These are phyloP conservation scores for Penicillium alfredii DNA, from an alignment of 495 filamentous ascomycete genomes.

Conservation along the genomic window DNA sequence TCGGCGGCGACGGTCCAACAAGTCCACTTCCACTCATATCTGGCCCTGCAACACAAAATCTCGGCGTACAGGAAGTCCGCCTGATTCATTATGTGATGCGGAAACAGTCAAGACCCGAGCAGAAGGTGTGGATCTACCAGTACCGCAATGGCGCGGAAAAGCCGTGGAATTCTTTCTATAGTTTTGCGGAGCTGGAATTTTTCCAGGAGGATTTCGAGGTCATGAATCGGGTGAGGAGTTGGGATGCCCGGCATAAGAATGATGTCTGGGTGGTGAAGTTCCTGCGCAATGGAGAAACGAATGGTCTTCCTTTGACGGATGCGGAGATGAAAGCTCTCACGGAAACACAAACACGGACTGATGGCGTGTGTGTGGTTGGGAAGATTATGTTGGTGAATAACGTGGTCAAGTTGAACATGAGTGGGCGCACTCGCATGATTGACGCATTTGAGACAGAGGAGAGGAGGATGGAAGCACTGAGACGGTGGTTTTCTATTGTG, in stretches of 20 bases:
- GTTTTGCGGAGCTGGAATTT: conserved; percentile 58
- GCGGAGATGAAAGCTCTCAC: conserved; percentile 5
- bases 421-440: conserved; percentile 49
- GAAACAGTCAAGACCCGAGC: conserved; percentile 32
- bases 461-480: conserved; percentile 34
- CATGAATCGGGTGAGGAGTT: conserved; percentile 55
- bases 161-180: conserved; percentile 53
- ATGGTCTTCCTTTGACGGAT: conserved; percentile 4
- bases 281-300: conserved; percentile 35
- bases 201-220: conserved; percentile 56
- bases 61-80: conserved; percentile 47
- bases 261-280: conserved; percentile 53
- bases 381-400: conserved; percentile 53
- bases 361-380: conserved; percentile 39
- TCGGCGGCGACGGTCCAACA: conserved; percentile 58
- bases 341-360: conserved; percentile 6
- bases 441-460: conserved; percentile 43
- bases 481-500: conserved; percentile 28
- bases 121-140: conserved; percentile 60
- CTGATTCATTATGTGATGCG: conserved; percentile 42
- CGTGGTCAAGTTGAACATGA: conserved; percentile 53
- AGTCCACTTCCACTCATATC: conserved; percentile 47
- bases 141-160: conserved; percentile 39
- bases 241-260: conserved; percentile 42
- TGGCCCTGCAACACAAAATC: conserved; percentile 31